phyloP scores from a whole-genome alignment of 2,329 filamentous ascomycete species.

The Zasmidium citrigriseum region DNA sequence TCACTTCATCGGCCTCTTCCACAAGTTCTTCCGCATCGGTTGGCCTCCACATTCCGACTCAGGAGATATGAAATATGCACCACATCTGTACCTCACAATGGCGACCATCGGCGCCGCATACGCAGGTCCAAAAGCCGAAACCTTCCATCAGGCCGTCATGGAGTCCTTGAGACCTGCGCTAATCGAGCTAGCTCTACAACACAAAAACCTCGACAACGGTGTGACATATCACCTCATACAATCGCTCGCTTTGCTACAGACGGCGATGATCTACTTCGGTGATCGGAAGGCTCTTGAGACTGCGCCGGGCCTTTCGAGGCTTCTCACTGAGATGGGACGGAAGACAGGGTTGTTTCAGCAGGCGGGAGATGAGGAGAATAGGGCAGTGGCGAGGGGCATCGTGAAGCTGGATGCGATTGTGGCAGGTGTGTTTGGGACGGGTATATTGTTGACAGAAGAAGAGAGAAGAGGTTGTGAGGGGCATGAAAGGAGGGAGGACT shows the following conservation, averaged over 20 bases:
- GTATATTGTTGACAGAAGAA: background rate
- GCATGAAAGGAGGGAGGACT: background rate
- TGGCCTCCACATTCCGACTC: background rate
- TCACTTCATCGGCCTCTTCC: background rate
- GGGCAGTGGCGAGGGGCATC: slow-evolving; percentile 1
- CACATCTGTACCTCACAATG: slow-evolving; percentile 7
- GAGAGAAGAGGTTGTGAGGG: background rate
- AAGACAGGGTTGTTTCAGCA: background rate
- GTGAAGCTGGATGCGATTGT: slow-evolving; percentile 5
- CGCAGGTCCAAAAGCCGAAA: background rate
- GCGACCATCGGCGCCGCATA: slow-evolving; percentile 5
- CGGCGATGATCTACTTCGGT: background rate
- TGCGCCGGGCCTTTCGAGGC: background rate
- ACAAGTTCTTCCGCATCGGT: background rate
- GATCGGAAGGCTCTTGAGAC: background rate
- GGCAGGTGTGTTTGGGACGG: background rate
- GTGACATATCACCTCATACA: background rate
- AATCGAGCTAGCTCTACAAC: background rate
- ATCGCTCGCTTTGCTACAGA: background rate
- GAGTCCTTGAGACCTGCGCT: background rate
- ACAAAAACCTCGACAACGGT: background rate
- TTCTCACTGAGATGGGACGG: background rate
- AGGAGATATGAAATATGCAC: background rate
- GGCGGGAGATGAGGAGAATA: slow-evolving; percentile 1
- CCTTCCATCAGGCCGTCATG: background rate